A percentile compares a stretch with the other conserved stretches of the same genome.
Evolutionary conservation across 805 yeast genomes (phyloP).

Genomic region (Cyberlindnera sargentensis): DNA sequence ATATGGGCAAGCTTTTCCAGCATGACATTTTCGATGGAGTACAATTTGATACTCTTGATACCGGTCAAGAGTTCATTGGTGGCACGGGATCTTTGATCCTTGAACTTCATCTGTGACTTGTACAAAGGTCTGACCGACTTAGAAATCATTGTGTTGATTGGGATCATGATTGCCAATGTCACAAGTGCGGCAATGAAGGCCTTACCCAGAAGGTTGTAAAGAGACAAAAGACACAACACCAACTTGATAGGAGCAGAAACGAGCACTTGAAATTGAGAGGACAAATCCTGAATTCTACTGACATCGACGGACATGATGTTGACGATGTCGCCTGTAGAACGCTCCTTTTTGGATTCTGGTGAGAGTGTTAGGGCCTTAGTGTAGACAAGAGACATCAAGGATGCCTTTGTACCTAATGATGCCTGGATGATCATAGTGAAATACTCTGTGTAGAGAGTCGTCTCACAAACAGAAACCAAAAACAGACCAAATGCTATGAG

Average conservation of each 20-base stretch:
- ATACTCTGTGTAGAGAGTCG: constrained; percentile 63
- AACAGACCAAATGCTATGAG: constrained; percentile 61
- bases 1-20: constrained; percentile 40
- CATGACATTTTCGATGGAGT: constrained; percentile 68
- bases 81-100: constrained; percentile 51
- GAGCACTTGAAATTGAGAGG: constrained; percentile 45
- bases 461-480: constrained; percentile 48
- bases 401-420: constrained; percentile 58
- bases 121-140: constrained; percentile 37
- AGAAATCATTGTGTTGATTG: constrained; percentile 45
- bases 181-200: constrained; percentile 53
- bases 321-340: constrained; percentile 73
- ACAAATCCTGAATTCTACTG: constrained; percentile 50
- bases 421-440: constrained; percentile 50
- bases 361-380: constrained; percentile 66
- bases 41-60: constrained; percentile 58
- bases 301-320: constrained; percentile 78
- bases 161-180: constrained; percentile 49
- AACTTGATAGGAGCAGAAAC: constrained; percentile 55
- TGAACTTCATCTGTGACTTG: constrained; percentile 52
- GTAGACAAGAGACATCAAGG: constrained; percentile 61
- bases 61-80: constrained; percentile 54
- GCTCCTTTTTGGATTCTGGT: constrained; percentile 49
- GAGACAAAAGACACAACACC: constrained; percentile 43
- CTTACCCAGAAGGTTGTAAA: constrained; percentile 49